Conservation (phyloP, 2,329 filamentous ascomycete genomes). For the Orbilia ellipsospora region DNA sequence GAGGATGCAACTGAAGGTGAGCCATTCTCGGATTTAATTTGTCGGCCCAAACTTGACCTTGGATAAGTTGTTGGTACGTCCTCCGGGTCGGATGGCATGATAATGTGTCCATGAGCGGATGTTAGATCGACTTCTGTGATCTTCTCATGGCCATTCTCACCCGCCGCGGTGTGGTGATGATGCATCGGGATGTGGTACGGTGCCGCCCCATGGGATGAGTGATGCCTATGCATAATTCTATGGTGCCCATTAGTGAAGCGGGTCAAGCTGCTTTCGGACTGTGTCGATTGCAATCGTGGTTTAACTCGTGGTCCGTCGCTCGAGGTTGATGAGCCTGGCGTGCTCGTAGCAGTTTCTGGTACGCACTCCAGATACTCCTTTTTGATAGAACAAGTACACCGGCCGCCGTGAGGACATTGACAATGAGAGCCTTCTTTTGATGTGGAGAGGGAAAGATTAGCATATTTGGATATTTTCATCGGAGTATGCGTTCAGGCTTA, state of each 20-base stretch:
- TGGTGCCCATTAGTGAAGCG: conserved; percentile 74
- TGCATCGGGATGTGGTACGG: conserved; percentile 72
- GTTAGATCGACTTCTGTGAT: conserved; percentile 59
- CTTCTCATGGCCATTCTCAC: conserved; percentile 65
- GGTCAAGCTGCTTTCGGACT: conserved; percentile 69
- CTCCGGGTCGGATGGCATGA: conserved; percentile 53
- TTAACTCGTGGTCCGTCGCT: conserved; percentile 63
- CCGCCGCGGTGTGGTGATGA: conserved; percentile 69
- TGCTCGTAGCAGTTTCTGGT: conserved; percentile 72
- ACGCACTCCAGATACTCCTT: conserved; percentile 73
- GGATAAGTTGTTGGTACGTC: conserved; percentile 65
- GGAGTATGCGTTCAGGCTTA: neutral
- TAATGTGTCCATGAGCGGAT: conserved; percentile 50
- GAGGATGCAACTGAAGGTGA: conserved; percentile 57
- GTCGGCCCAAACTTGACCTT: conserved; percentile 64
- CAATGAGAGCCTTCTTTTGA: conserved; percentile 69
- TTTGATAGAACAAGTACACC: conserved; percentile 74
- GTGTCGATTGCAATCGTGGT: conserved; percentile 72
- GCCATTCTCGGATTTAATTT: conserved; percentile 62
- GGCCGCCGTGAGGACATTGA: conserved; percentile 76
- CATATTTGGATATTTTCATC: conserved; percentile 1
- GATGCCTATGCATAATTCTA: conserved; percentile 72
- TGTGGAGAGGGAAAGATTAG: conserved; percentile 20
- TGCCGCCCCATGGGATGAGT: conserved; percentile 71
- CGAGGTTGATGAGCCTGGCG: conserved; percentile 63